Conservation (phyloP, 805 yeast species). For the Hanseniaspora lachancei region DNA sequence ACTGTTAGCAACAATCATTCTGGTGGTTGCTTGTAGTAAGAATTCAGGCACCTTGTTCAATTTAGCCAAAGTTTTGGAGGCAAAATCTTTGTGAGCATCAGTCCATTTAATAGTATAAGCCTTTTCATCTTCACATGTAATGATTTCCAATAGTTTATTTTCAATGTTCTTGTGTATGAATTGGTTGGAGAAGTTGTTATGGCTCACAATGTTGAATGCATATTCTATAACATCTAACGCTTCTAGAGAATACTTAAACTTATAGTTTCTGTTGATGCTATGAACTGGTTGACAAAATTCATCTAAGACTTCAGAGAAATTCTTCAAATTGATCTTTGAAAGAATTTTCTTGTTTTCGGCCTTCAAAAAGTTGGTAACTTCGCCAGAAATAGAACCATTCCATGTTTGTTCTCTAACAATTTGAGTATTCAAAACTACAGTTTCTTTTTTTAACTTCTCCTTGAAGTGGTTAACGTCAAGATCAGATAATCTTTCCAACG, state of each 20-base stretch:
- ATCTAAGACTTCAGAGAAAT: slow-evolving; percentile 42
- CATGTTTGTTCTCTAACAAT: slow-evolving; percentile 17
- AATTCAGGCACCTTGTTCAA: slow-evolving; percentile 59
- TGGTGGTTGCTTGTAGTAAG: slow-evolving; percentile 62
- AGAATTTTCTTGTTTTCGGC: slow-evolving; percentile 5
- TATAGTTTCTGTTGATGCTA: slow-evolving; percentile 40
- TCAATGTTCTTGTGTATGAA: slow-evolving; percentile 26
- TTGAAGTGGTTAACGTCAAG: slow-evolving; percentile 29
- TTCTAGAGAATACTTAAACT: slow-evolving; percentile 42
- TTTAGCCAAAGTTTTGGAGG: slow-evolving; percentile 41
- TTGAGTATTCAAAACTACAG: slow-evolving; percentile 17
- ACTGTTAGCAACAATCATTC: slow-evolving; percentile 50
- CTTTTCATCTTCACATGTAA: neutral
- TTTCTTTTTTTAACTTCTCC: slow-evolving; percentile 23
- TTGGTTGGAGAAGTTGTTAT: slow-evolving; percentile 16
- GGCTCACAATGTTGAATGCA: slow-evolving; percentile 36
- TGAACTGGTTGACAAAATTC: slow-evolving; percentile 55
- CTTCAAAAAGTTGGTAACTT: slow-evolving; percentile 29
- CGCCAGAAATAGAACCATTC: slow-evolving; percentile 12
- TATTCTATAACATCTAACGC: slow-evolving; percentile 53
- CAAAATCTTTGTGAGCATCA: slow-evolving; percentile 51
- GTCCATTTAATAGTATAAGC: slow-evolving; percentile 36
- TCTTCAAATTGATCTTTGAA: slow-evolving; percentile 37
- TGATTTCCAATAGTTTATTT: neutral
- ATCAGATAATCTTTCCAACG: slow-evolving; percentile 53